Conservation (phyloP, 305 asterid species). For the Ruellia speciosa region DNA sequence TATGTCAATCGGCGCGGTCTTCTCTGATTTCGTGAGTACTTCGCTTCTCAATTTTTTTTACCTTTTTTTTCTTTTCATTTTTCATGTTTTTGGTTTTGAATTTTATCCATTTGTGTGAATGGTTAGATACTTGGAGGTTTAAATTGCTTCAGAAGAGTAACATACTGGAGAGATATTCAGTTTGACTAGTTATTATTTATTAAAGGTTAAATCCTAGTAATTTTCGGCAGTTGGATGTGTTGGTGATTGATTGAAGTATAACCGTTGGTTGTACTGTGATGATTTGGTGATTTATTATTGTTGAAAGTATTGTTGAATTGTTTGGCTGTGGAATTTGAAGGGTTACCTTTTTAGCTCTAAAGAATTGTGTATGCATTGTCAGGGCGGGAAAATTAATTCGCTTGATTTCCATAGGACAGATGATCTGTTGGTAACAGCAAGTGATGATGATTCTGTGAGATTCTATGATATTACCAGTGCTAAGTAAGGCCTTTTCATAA, state of each 20-base stretch:
- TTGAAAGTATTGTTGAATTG: slow-evolving; percentile 8
- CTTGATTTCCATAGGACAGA: slow-evolving; percentile 82
- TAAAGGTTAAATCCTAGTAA: too few species aligned
- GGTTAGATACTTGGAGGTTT: too few species aligned
- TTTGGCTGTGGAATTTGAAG: slow-evolving; percentile 14
- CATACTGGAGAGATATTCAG: too few species aligned
- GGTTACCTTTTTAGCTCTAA: slow-evolving; percentile 13
- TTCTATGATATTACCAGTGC: slow-evolving; percentile 69
- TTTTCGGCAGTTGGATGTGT: neutral
- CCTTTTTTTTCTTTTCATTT: neutral
- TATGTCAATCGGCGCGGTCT: slow-evolving; percentile 79
- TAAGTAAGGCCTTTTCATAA: slow-evolving; percentile 41
- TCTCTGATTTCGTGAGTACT: slow-evolving; percentile 73
- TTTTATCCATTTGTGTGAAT: too few species aligned
- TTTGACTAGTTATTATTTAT: too few species aligned
- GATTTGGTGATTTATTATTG: neutral
- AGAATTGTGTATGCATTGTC: neutral
- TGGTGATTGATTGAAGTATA: neutral
- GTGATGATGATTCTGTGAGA: slow-evolving; percentile 87
- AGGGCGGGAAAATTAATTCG: slow-evolving; percentile 84
- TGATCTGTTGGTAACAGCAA: slow-evolving; percentile 72
- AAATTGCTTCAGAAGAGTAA: too few species aligned
- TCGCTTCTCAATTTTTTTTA: neutral
- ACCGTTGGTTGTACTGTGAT: neutral
- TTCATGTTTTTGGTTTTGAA: neutral